Percentiles rank a stretch among this genome's conserved stretches.
Evolutionary conservation across 495 filamentous ascomycete species (phyloP).

Genomic region (Jackrogersella multiformis): DNA sequence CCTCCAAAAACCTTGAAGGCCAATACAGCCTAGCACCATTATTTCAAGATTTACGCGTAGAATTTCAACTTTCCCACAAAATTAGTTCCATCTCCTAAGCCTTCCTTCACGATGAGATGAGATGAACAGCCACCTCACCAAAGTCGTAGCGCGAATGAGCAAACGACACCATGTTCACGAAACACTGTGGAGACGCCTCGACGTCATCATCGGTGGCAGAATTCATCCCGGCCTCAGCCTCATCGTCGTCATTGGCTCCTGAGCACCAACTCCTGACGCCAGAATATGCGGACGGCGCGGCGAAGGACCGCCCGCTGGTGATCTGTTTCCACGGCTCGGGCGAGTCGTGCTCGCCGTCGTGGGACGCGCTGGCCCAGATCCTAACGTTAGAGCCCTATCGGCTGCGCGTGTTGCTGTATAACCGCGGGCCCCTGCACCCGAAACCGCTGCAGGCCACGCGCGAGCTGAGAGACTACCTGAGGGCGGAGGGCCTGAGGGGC

Average conservation of each 20-base stretch:
- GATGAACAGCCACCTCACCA: background rate
- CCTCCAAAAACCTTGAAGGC: background rate
- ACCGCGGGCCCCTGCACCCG: slow-evolving; percentile 47
- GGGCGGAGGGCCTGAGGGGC: slow-evolving; percentile 42
- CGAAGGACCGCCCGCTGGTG: slow-evolving; percentile 41
- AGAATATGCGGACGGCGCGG: background rate
- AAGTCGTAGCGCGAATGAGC: background rate
- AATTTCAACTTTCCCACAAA: background rate
- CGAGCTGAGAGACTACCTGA: slow-evolving; percentile 27
- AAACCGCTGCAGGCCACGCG: slow-evolving; percentile 17
- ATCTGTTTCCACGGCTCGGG: slow-evolving; percentile 59
- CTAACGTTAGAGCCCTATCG: slow-evolving; percentile 37
- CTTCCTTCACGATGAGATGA: background rate
- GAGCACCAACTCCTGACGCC: slow-evolving; percentile 13
- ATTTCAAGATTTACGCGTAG: background rate
- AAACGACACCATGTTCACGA: slow-evolving; percentile 16
- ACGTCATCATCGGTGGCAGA: background rate
- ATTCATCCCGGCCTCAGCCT: no score
- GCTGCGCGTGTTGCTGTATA: slow-evolving; percentile 52
- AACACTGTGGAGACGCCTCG: slow-evolving; percentile 1
- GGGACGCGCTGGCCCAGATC: slow-evolving; percentile 50
- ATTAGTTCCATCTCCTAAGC: background rate
- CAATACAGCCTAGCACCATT: background rate
- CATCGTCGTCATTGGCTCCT: no score
- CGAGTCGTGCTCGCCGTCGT: slow-evolving; percentile 54